These are phyloP conservation scores for Aristolochia fimbriata DNA, from an alignment of 164 flowering plant species.

Conservation along the genomic window DNA sequence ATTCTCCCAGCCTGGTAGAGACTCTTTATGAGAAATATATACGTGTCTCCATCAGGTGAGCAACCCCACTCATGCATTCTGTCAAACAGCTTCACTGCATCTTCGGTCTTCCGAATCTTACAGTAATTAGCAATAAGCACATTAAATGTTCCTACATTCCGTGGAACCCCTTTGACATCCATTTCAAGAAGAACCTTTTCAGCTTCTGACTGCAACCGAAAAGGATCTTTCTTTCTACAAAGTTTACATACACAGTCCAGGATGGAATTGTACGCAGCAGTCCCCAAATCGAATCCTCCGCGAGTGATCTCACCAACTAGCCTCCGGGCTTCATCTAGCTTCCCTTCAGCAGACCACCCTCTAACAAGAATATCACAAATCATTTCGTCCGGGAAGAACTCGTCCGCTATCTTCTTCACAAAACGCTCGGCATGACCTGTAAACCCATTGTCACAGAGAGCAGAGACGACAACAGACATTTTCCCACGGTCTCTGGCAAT, in stretches of 20 bases:
- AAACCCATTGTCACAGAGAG: slow-evolving; percentile 58
- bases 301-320: slow-evolving; percentile 74
- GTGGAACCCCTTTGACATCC: slow-evolving; percentile 79
- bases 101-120: slow-evolving; percentile 70
- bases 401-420: slow-evolving; percentile 63
- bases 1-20: slow-evolving; percentile 94
- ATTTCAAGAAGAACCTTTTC: slow-evolving; percentile 67
- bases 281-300: slow-evolving; percentile 82
- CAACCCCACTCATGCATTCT: slow-evolving; percentile 95
- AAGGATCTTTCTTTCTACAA: slow-evolving; percentile 76
- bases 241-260: slow-evolving; percentile 88
- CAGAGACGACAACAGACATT: slow-evolving; percentile 42
- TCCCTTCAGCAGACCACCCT: slow-evolving; percentile 92
- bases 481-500: slow-evolving; percentile 39
- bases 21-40: slow-evolving; percentile 52
- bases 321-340: slow-evolving; percentile 71
- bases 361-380: slow-evolving; percentile 64
- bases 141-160: slow-evolving; percentile 78
- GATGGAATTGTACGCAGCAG: slow-evolving; percentile 59
- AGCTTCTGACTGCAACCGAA: slow-evolving; percentile 49
- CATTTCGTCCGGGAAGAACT: slow-evolving; percentile 71
- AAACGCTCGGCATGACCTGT: slow-evolving; percentile 77
- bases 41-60: slow-evolving; percentile 52
- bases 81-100: slow-evolving; percentile 54
- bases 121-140: slow-evolving; percentile 68